These are phyloP conservation scores for Penicillium frequentans DNA, from an alignment of 2,329 filamentous ascomycete species.

Conservation along the genomic window DNA sequence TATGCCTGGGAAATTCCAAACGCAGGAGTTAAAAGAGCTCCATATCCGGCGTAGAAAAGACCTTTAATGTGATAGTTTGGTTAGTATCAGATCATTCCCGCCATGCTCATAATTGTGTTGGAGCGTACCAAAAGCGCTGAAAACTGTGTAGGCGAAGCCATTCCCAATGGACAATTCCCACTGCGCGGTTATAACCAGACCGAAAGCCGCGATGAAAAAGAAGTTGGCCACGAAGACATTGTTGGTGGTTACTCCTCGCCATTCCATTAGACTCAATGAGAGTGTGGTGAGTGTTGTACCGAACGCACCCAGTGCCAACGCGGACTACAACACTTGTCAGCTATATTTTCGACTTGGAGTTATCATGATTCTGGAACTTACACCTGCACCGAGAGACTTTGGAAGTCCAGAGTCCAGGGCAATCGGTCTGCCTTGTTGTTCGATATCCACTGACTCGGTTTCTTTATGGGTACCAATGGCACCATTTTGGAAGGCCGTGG, in stretches of 20 bases:
- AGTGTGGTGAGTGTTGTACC: conserved; percentile 56
- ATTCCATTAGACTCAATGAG: conserved; percentile 57
- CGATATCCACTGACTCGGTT: conserved; percentile 10
- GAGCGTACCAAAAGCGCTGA: conserved; percentile 53
- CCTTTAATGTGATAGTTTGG: conserved; percentile 21
- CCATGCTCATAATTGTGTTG: background rate
- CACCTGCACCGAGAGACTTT: conserved; percentile 23
- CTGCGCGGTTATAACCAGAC: conserved; percentile 56
- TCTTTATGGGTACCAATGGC: conserved; percentile 5
- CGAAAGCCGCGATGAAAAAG: conserved; percentile 54
- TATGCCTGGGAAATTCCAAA: conserved; percentile 50
- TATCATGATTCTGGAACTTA: conserved; percentile 4
- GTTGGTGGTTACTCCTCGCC: conserved; percentile 50
- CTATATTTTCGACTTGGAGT: background rate
- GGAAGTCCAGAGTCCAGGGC: background rate
- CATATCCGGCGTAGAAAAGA: conserved; percentile 53
- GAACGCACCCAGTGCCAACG: conserved; percentile 55
- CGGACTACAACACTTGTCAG: conserved; percentile 36
- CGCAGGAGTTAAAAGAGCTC: conserved; percentile 48
- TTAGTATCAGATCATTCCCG: background rate
- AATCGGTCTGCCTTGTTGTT: conserved; percentile 10
- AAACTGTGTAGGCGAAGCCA: conserved; percentile 54
- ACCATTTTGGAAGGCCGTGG: conserved; percentile 5
- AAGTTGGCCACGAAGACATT: conserved; percentile 58
- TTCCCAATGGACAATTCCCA: conserved; percentile 58